These are phyloP conservation scores for Diplodia intermedia DNA, from an alignment of 2,329 filamentous ascomycete species.

Conservation along the genomic window DNA sequence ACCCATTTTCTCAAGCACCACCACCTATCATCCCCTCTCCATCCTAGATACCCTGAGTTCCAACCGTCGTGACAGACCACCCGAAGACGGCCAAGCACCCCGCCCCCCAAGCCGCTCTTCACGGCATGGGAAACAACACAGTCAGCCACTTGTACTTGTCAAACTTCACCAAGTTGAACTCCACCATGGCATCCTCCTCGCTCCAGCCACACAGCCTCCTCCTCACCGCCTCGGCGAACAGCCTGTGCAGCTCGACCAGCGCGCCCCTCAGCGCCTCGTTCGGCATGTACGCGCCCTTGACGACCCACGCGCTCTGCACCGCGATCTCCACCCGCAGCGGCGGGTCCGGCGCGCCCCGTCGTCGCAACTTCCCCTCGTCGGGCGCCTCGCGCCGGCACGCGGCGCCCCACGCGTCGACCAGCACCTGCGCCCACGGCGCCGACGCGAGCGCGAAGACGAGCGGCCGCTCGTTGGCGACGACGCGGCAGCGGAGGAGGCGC, in stretches of 20 bases:
- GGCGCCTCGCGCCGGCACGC: neutral
- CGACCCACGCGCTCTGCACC: constrained; percentile 4
- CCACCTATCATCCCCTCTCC: neutral
- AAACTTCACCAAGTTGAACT: constrained; percentile 34
- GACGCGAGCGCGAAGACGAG: constrained; percentile 32
- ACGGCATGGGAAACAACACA: neutral
- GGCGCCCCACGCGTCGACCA: constrained; percentile 4
- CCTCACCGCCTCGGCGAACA: constrained; percentile 42
- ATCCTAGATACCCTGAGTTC: neutral
- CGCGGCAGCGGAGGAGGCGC: constrained; percentile 36
- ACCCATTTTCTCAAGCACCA: neutral
- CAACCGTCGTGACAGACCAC: neutral
- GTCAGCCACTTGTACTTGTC: constrained; percentile 4
- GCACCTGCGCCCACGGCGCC: neutral
- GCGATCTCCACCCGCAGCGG: constrained; percentile 6
- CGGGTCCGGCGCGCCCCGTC: no score
- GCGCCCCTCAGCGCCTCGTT: constrained; percentile 33
- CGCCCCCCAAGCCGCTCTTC: neutral
- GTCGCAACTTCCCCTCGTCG: neutral
- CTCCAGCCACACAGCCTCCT: constrained; percentile 39
- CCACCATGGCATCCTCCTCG: constrained; percentile 41
- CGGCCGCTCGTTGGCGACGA: constrained; percentile 37
- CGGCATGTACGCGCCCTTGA: constrained; percentile 20
- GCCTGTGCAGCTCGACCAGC: constrained; percentile 38
- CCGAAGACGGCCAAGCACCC: neutral